Base-by-base conservation (phyloP, 2,329 filamentous ascomycete genomes). In the Trichoderma arundinaceum region DNA sequence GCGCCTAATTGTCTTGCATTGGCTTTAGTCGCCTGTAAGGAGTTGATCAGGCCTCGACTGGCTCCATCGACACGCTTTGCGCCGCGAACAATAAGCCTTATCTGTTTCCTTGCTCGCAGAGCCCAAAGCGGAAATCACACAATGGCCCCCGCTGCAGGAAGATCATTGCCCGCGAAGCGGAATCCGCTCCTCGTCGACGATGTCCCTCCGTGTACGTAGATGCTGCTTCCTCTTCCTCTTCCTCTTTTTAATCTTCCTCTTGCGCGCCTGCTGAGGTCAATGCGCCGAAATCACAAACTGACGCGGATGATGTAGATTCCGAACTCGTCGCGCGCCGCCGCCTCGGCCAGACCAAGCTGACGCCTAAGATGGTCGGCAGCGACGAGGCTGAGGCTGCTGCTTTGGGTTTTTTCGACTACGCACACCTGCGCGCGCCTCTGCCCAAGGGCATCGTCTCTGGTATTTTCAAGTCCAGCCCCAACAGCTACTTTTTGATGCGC, bases 401-500 rank as follows among this genome's bases (percentile, higher is more conserved):
- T 71, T 83, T 95, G 67, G 92, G 92, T 59, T 88, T 90, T 53
- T 97, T 99, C 76, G 95, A 98, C 79, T 99, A 99, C 78, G 94
- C 94, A 70, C 95, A 99, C 77, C 84, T 99, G 57, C 91, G 94
- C 74, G 94, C 94, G 67, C 94, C 95, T 13, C 82, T 99, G 53
- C 95, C 95, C 57, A 95, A 94, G 78, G 93, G 95, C 69, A 89
- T 98, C 71, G 87, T 89, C 33, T 97, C 94, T 6, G 95, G 95
- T 74, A 96, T 99, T 73, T 98, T 98, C 82, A 90, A 92, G 74
- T 90, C 89, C 67, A 89, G 89, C 75, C 94, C 95, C 5, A 92
- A 92, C 76, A 95, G 92, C 71, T 99, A 99, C 80, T 99, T 98
- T 78, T 82, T 99, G 72, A 99, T 99, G 92, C 89, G 92, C 78